Percentiles rank a stretch among this genome's conserved stretches.
These are phyloP conservation scores for Mortierella alpina DNA, from an alignment of 192 early-diverging fungal genomes.

Conservation along the genomic window DNA sequence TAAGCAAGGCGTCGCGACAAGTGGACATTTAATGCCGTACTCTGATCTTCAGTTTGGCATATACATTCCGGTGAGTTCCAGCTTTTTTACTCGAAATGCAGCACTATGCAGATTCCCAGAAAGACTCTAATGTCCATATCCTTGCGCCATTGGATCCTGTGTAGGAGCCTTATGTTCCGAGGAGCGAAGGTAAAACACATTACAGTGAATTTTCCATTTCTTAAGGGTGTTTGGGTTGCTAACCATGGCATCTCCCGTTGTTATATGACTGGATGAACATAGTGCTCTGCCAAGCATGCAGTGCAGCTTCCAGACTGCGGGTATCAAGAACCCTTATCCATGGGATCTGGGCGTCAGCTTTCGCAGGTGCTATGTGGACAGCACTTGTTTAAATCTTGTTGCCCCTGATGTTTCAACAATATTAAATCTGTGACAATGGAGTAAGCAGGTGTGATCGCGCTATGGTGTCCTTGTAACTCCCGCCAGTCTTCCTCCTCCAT, in stretches of 20 bases:
- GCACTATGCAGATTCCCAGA: background rate
- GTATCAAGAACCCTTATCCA: background rate
- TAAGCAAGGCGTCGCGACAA: conserved; percentile 30
- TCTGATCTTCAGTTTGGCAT: conserved; percentile 45
- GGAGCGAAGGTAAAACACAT: conserved; percentile 27
- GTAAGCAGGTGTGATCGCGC: too few relatives aligned
- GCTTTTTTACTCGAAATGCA: background rate
- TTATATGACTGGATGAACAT: background rate
- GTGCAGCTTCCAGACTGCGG: background rate
- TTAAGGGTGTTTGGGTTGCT: too few relatives aligned
- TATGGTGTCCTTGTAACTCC: too few relatives aligned
- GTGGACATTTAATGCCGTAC: conserved; percentile 43
- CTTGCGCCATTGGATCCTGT: background rate
- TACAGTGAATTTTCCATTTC: background rate
- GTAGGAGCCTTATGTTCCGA: conserved; percentile 38
- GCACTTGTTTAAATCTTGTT: background rate
- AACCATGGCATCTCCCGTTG: too few relatives aligned
- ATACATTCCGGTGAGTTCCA: conserved; percentile 27
- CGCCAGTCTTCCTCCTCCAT: too few relatives aligned
- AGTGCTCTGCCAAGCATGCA: conserved; percentile 1
- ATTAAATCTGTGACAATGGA: too few relatives aligned
- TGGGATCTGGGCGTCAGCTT: background rate
- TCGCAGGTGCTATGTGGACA: background rate
- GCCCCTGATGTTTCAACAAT: too few relatives aligned
- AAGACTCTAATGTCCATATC: background rate